A percentile compares a stretch with the other conserved stretches of the same genome.
phyloP scores from a whole-genome alignment of 2,329 filamentous ascomycete genomes.

The Aureobasidium sp. region DNA sequence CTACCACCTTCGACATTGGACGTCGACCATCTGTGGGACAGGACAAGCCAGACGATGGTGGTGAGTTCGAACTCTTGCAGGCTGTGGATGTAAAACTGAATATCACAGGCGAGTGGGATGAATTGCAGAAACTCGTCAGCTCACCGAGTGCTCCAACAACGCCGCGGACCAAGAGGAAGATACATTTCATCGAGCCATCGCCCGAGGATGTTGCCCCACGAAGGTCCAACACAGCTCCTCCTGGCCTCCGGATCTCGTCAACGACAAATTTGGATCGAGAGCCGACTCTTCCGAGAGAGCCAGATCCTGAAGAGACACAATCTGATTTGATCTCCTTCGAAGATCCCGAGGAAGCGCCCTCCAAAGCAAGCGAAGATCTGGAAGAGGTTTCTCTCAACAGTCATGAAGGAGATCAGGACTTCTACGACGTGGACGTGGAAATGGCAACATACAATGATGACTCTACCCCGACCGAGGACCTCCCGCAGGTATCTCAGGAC shows the following conservation, averaged over 20 bases:
- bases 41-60: not conserved
- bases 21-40: not conserved
- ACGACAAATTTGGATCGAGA: not conserved
- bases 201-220: constrained; percentile 2
- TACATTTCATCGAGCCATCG: constrained; percentile 18
- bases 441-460: not conserved
- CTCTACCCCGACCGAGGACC: constrained; percentile 1
- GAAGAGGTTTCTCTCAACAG: not conserved
- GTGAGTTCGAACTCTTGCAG: not conserved
- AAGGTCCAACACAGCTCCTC: constrained; percentile 12
- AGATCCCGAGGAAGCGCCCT: not conserved
- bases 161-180: constrained; percentile 16
- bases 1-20: not conserved
- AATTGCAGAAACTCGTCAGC: not conserved
- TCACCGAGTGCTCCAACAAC: constrained; percentile 10
- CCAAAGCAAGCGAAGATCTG: not conserved
- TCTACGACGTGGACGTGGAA: constrained; percentile 1
- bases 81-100: not conserved
- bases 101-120: not conserved
- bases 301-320: not conserved
- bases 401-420: not conserved
- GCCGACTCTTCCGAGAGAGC: too few relatives aligned
- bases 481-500: not conserved
- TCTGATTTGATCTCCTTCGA: constrained; percentile 4
- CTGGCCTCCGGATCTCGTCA: not conserved